Evolutionary conservation across 1,139 yeast genomes (phyloP).

Genomic region (Torulaspora pretoriensis): DNA sequence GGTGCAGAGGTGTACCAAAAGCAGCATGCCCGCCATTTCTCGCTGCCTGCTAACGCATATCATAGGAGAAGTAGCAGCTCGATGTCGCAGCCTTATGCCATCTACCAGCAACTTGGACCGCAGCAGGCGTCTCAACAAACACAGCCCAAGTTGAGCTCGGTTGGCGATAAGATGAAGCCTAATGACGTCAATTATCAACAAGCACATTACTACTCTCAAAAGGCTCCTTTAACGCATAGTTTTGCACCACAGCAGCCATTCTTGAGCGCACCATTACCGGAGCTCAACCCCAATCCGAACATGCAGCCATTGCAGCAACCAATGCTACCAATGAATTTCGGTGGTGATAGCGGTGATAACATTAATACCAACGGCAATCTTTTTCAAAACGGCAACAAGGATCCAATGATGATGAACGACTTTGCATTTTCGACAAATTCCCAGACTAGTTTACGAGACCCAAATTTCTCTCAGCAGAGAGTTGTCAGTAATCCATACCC

Average conservation of each 20-base stretch:
- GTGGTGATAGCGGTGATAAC: conserved; percentile 13
- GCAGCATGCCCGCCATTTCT: conserved; percentile 36
- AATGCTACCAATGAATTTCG: conserved; percentile 8
- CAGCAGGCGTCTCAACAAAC: conserved; percentile 15
- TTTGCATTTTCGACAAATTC: conserved; percentile 20
- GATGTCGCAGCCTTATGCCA: conserved; percentile 24
- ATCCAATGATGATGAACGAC: conserved; percentile 14
- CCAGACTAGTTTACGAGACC: conserved; percentile 13
- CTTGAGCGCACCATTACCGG: conserved; percentile 13
- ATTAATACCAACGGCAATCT: conserved; percentile 21
- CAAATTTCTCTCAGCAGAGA: conserved; percentile 20
- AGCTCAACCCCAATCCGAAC: conserved; percentile 16
- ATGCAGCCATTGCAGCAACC: conserved; percentile 14
- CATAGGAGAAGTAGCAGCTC: conserved; percentile 34
- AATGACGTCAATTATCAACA: conserved; percentile 15
- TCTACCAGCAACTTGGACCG: conserved; percentile 14
- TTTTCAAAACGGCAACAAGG: conserved; percentile 14
- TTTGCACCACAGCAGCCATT: conserved; percentile 14
- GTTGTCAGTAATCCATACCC: conserved; percentile 24
- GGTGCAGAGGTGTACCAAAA: conserved; percentile 15
- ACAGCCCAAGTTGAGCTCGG: conserved; percentile 10
- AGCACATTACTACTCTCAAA: conserved; percentile 6
- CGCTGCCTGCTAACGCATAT: conserved; percentile 28
- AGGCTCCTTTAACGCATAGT: conserved; percentile 8
- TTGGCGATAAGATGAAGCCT: neutral